Evolutionary conservation across 2,329 filamentous ascomycete genomes (phyloP), one percentile per base, ranked within the genome.

Genomic region (Leptographium radiaticola): DNA sequence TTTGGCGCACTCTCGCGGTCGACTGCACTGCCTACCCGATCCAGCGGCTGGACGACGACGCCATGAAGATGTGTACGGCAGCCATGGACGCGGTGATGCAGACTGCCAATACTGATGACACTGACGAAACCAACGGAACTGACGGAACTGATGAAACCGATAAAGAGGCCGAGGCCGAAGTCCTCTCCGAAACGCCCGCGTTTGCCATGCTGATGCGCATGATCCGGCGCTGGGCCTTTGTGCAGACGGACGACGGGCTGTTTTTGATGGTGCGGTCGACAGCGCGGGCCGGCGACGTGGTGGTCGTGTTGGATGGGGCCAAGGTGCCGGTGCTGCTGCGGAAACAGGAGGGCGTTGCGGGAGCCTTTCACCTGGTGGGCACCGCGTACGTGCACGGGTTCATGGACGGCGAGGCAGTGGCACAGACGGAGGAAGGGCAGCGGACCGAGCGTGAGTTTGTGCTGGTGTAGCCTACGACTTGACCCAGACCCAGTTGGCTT

Each of bases 371-470:
- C 9, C 49, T 54, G 20, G 51, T 59, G 2, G 52, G 49, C 25
- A 46, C 49, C 5, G 56, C 53, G 9, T 62, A 62, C 48, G 61
- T 61, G 38, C 59, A 63, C 40, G 61, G 59, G 2, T 60, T 59
- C 56, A 61, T 62, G 60, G 60, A 61, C 44, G 57, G 59, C 40
- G 55, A 60, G 51, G 56, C 55, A 5, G 47, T 57, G 16, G 36
- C 18, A 4, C 53, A 51, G 33, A 50, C 45, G 31, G 50, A 47
- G 8, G 15, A 49, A 15, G 50, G 53, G 10, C 18, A 34, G 20
- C 49, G 31, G 5, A n/a, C 15, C 15, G 45, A 48, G 45, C 45
- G 31, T 16, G 31, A 48, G 1, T 34, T 48, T 36, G 45, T 48
- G 31, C 45, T 48, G n/a, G 45, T 48, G 45, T 48, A 48, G 31